Conservation (phyloP, 2,329 filamentous ascomycete genomes). For the Eurotiales sp. region DNA sequence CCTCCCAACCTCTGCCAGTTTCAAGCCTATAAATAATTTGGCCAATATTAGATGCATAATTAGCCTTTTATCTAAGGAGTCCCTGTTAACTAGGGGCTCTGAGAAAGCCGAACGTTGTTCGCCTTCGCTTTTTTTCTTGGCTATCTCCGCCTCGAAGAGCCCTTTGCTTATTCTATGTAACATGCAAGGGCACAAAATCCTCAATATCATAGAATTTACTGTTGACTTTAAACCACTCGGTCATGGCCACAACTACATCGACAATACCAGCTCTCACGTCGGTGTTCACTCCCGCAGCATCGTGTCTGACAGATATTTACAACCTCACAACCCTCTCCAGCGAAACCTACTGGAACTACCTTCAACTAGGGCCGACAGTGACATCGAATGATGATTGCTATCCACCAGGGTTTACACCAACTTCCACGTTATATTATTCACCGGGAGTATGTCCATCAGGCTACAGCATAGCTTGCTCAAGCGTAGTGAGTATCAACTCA, state of each 20-base stretch:
- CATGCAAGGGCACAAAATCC: too few species aligned
- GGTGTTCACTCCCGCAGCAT: constrained; percentile 9
- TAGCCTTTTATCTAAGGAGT: too few species aligned
- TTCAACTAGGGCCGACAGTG: constrained; percentile 3
- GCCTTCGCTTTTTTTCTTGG: too few species aligned
- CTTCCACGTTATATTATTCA: constrained; percentile 1
- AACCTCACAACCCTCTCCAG: neutral
- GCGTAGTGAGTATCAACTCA: constrained; percentile 2
- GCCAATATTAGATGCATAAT: too few species aligned
- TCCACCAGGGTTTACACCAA: constrained; percentile 1
- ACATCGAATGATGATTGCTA: constrained; percentile 8
- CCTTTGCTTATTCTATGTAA: too few species aligned
- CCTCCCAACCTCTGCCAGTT: too few species aligned
- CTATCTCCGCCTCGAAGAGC: too few species aligned
- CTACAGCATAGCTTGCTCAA: constrained; percentile 4
- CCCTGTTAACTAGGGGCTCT: too few species aligned
- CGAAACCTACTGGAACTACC: neutral
- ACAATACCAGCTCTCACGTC: constrained; percentile 2
- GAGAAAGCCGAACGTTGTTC: too few species aligned
- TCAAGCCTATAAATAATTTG: too few species aligned
- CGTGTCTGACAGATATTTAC: constrained; percentile 10
- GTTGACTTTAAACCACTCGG: too few species aligned
- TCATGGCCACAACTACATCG: neutral
- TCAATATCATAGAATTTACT: too few species aligned
- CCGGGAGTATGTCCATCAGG: constrained; percentile 8